Percentiles rank a stretch among this genome's conserved stretches.
Conservation (phyloP, 345 rosid genomes). For the Arabidopsis suecica region DNA sequence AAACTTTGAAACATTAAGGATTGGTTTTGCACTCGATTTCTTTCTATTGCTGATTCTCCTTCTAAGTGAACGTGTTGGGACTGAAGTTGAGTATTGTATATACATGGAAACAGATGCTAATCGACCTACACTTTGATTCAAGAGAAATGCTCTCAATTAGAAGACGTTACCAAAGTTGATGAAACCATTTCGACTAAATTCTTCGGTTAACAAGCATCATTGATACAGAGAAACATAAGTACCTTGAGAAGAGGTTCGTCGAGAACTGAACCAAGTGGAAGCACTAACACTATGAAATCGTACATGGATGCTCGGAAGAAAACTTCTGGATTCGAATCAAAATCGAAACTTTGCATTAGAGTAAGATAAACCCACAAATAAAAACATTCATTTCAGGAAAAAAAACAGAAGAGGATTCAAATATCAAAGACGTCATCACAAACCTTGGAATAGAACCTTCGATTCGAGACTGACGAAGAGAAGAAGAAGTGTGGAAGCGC, state of each 20-base stretch:
- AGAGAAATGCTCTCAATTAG: background rate
- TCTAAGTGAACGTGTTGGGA: conserved; percentile 62
- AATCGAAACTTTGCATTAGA: background rate
- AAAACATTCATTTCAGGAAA: background rate
- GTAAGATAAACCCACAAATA: conserved; percentile 1
- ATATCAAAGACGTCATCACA: background rate
- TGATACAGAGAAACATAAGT: conserved; percentile 16
- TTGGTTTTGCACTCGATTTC: conserved; percentile 54
- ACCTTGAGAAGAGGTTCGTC: conserved; percentile 55
- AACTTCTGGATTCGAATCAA: conserved; percentile 36
- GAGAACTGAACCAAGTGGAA: conserved; percentile 44
- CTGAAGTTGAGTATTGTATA: conserved; percentile 55
- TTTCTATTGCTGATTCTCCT: conserved; percentile 67
- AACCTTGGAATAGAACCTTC: conserved; percentile 34
- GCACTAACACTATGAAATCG: conserved; percentile 58
- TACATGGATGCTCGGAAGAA: conserved; percentile 51
- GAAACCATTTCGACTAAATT: background rate
- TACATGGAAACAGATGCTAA: conserved; percentile 24
- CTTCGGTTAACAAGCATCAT: background rate
- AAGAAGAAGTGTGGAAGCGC: conserved; percentile 32
- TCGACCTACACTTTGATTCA: conserved; percentile 23
- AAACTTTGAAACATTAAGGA: conserved; percentile 61
- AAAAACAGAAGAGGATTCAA: background rate
- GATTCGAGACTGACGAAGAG: conserved; percentile 40
- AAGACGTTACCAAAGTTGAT: background rate